Evolutionary conservation across 768 basidiomycete species (phyloP).

Genomic region (Gyrodon lividus): DNA sequence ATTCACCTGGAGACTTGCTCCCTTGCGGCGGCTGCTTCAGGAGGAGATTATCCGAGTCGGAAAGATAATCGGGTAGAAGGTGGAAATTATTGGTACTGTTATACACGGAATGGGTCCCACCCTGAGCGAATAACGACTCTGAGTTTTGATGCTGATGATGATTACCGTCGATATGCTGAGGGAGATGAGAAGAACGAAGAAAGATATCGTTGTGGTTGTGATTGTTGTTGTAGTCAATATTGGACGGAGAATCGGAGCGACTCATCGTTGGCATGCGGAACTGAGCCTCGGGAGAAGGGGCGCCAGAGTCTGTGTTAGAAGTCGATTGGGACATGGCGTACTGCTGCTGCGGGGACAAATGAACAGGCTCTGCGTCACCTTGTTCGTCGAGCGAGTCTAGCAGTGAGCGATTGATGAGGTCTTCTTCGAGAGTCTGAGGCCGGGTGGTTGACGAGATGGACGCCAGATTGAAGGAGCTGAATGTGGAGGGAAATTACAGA

Average conservation of each 20-base stretch:
- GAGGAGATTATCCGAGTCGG: conserved; percentile 33
- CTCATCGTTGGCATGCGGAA: conserved; percentile 50
- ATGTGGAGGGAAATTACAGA: conserved; percentile 29
- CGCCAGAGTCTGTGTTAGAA: conserved; percentile 53
- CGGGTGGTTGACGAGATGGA: conserved; percentile 33
- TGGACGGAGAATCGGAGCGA: conserved; percentile 51
- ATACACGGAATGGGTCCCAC: conserved; percentile 39
- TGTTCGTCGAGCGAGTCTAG: conserved; percentile 81
- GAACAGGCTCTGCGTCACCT: conserved; percentile 74
- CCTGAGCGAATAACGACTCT: conserved; percentile 32
- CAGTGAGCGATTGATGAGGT: conserved; percentile 82
- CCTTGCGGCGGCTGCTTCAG: conserved; percentile 32
- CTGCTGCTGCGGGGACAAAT: conserved; percentile 29
- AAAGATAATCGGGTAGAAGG: conserved; percentile 33
- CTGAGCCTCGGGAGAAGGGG: conserved; percentile 50
- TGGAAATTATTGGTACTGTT: conserved; percentile 38
- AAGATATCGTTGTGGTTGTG: conserved; percentile 36
- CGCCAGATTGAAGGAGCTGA: conserved; percentile 49
- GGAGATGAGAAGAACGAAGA: conserved; percentile 25
- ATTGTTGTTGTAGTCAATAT: conserved; percentile 36
- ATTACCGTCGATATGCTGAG: conserved; percentile 30
- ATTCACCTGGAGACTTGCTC: conserved; percentile 33
- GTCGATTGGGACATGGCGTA: conserved; percentile 47
- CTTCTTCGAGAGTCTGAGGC: conserved; percentile 52
- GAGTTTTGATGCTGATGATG: conserved; percentile 34